Evolutionary conservation across 352 stramenopile genomes (phyloP), one percentile per base, ranked within the genome.

Genomic region (Phytopythium boreale): DNA sequence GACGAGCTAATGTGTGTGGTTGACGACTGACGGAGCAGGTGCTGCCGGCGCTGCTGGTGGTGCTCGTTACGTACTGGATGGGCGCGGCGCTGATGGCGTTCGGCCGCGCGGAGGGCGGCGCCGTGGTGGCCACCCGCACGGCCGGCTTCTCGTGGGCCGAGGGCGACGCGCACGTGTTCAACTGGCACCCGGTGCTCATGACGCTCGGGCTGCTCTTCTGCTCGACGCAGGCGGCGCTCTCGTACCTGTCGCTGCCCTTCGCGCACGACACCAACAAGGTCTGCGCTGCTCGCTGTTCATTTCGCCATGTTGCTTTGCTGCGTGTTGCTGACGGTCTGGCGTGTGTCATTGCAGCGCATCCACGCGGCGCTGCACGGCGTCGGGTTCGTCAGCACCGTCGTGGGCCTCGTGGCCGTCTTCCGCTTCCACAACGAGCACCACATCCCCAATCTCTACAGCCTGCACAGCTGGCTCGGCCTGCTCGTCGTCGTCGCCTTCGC

Each of bases 161-260:
- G 31, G 77, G 74, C 26, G 83, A 93, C 61, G 73, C 61, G 15
- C 72, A 66, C 29, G 84, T 96, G 52, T 96, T 96, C 70, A 93
- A 93, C 59, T 96, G 88, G 87, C 88, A 96, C 69, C 88, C 88
- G 53, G 56, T 93, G 56, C 75, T 96, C 75, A 95, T 95, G 88
- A 87, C 77, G 49, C 75, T 94, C 50, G 88, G 87, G 37, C 87
- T 96, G 39, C 69, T 95, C 52, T 86, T 95, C 39, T 94, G 82
- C 76, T 89, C 79, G 10, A 79, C 76, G 14, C 75, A 92, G 56
- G 79, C 84, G 8, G 80, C 80, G 34, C 67, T 93, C 22, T 79
- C 63, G 49, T 93, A 93, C 74, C 78, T 84, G 31, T 86, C 80
- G 12, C 53, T 91, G 56, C 84, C 84, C 9, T 91, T 89, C 46